Conservation (phyloP, 1,284 basidiomycete genomes). For the Afroboletus lepidellus region DNA sequence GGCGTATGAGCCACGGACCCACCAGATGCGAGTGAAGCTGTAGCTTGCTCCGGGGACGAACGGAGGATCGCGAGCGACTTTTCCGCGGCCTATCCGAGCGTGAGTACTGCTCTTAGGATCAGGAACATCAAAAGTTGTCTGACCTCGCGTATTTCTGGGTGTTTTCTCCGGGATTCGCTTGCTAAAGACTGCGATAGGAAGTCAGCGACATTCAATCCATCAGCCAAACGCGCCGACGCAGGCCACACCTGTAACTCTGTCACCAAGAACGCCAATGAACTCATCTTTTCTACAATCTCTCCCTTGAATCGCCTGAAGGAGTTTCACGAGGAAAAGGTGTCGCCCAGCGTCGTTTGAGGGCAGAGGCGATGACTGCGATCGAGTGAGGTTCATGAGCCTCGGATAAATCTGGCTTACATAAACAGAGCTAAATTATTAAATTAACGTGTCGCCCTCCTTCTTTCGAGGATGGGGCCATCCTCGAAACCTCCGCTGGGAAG, state of each 20-base stretch:
- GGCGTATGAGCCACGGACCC: slow-evolving; percentile 24
- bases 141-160: slow-evolving; percentile 84
- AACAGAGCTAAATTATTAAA: too few species aligned
- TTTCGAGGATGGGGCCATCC: too few species aligned
- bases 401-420: slow-evolving; percentile 4
- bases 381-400: not conserved
- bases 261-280: slow-evolving; percentile 52
- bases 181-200: slow-evolving; percentile 55
- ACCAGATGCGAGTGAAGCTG: slow-evolving; percentile 63
- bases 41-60: slow-evolving; percentile 69
- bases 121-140: not conserved
- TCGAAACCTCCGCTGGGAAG: too few species aligned
- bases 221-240: not conserved
- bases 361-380: not conserved
- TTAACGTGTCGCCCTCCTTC: too few species aligned
- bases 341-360: not conserved
- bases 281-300: slow-evolving; percentile 37
- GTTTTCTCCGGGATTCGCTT: slow-evolving; percentile 77
- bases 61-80: slow-evolving; percentile 79
- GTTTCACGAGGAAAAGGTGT: not conserved
- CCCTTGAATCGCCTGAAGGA: not conserved
- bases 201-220: slow-evolving; percentile 4
- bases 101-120: slow-evolving; percentile 1
- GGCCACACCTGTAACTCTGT: slow-evolving; percentile 50
- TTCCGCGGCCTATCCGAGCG: slow-evolving; percentile 66